phyloP scores from a whole-genome alignment of 306 rosid genomes.

The Dalbergia cochinchinensis region DNA sequence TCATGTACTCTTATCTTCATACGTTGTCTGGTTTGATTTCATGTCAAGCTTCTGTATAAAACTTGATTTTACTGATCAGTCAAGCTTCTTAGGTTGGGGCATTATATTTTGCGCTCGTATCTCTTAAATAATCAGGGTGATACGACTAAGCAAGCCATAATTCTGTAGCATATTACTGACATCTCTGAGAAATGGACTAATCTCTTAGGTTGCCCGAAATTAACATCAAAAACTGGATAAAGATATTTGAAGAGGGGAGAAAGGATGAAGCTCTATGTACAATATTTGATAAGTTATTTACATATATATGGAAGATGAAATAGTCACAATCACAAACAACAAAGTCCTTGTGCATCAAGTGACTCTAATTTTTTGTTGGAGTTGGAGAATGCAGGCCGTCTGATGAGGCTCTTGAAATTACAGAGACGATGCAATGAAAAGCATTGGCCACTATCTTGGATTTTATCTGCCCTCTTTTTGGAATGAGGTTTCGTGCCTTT shows the following conservation, averaged over 20 bases:
- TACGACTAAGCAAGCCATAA: neutral
- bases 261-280: neutral
- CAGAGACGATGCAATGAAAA: conserved; percentile 28
- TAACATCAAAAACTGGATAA: neutral
- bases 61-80: neutral
- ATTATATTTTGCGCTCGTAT: neutral
- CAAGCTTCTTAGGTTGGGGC: neutral
- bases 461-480: conserved; percentile 50
- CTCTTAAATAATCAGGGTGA: neutral
- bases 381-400: neutral
- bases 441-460: conserved; percentile 41
- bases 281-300: too few relatives aligned
- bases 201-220: neutral
- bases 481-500: conserved; percentile 12
- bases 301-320: neutral
- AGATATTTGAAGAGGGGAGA: neutral
- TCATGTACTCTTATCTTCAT: too few relatives aligned
- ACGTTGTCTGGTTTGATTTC: neutral
- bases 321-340: neutral
- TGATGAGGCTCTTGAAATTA: conserved; percentile 9
- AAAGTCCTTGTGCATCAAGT: neutral
- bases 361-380: neutral
- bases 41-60: neutral
- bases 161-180: neutral
- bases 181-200: neutral